Evolutionary conservation across 2,329 filamentous ascomycete species (phyloP).

Genomic region (Alternaria dauci): DNA sequence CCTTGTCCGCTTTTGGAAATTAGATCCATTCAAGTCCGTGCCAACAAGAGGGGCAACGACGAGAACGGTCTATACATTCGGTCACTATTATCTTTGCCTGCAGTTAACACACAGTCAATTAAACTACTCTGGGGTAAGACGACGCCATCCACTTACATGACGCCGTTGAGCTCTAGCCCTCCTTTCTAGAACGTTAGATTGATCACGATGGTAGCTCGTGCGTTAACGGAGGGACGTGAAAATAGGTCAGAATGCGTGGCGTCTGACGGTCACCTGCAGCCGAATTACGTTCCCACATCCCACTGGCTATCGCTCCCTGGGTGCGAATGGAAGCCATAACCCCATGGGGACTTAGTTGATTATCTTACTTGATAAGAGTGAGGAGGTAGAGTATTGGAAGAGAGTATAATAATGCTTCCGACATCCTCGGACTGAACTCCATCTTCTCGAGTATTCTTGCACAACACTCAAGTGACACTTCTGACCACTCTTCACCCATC

Average conservation of each 20-base stretch:
- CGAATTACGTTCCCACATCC: constrained; percentile 38
- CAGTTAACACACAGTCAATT: constrained; percentile 22
- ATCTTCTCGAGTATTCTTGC: constrained; percentile 10
- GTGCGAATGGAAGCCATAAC: constrained; percentile 39
- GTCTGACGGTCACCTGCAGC: constrained; percentile 28
- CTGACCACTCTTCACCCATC: neutral
- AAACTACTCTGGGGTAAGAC: constrained; percentile 15
- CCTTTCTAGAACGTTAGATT: constrained; percentile 16
- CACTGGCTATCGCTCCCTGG: constrained; percentile 30
- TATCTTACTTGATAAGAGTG: constrained; percentile 39
- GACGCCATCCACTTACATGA: constrained; percentile 18
- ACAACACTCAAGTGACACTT: neutral
- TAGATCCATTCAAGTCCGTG: constrained; percentile 40
- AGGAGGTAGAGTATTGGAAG: constrained; percentile 18
- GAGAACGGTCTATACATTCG: constrained; percentile 31
- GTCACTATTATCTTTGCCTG: constrained; percentile 33
- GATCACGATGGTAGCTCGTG: constrained; percentile 37
- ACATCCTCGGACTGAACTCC: constrained; percentile 17
- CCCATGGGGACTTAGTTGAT: constrained; percentile 37
- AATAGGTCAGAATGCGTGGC: constrained; percentile 25
- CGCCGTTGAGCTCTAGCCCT: constrained; percentile 12
- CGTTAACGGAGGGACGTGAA: constrained; percentile 17
- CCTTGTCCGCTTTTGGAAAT: constrained; percentile 41
- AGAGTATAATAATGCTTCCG: constrained; percentile 34
- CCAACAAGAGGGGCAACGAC: constrained; percentile 37